Conservation (phyloP, 164 flowering plant species). For the Berberis vulgaris region DNA sequence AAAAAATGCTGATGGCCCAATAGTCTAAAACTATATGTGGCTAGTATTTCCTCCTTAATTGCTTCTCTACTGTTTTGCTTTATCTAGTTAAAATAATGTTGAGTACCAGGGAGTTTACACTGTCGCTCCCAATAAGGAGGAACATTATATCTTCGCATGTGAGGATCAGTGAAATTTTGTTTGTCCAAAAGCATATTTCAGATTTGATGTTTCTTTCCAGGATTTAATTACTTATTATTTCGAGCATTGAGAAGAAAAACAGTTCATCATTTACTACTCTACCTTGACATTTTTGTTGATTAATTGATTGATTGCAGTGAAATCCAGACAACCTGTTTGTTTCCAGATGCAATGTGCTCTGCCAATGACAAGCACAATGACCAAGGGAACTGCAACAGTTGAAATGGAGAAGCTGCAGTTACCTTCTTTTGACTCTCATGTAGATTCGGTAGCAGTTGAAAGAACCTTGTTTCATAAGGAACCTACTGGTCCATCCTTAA, state of each 20-base stretch:
- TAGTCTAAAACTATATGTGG: no score
- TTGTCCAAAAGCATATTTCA: not conserved
- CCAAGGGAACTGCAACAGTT: conserved; percentile 29
- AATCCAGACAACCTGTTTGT: conserved; percentile 29
- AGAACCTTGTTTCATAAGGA: conserved; percentile 52
- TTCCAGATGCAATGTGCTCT: conserved; percentile 48
- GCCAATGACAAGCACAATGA: conserved; percentile 40
- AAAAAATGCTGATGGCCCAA: no score
- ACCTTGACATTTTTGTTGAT: not conserved
- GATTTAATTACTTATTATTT: not conserved
- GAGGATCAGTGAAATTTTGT: not conserved
- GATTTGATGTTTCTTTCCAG: not conserved
- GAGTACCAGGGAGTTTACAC: no score
- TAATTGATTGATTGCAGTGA: conserved; percentile 32
- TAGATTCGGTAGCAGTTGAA: conserved; percentile 28
- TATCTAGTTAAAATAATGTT: no score
- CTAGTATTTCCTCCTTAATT: no score
- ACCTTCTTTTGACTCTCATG: conserved; percentile 42
- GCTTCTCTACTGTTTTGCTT: no score
- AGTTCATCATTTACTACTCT: not conserved
- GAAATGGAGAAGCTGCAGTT: conserved; percentile 53
- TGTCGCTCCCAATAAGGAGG: not conserved
- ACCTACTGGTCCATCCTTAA: conserved; percentile 32
- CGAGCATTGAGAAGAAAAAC: not conserved
- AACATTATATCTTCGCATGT: not conserved